These are phyloP conservation scores for Paecilomyces fulvus DNA, from an alignment of 2,329 filamentous ascomycete genomes.

Conservation along the genomic window DNA sequence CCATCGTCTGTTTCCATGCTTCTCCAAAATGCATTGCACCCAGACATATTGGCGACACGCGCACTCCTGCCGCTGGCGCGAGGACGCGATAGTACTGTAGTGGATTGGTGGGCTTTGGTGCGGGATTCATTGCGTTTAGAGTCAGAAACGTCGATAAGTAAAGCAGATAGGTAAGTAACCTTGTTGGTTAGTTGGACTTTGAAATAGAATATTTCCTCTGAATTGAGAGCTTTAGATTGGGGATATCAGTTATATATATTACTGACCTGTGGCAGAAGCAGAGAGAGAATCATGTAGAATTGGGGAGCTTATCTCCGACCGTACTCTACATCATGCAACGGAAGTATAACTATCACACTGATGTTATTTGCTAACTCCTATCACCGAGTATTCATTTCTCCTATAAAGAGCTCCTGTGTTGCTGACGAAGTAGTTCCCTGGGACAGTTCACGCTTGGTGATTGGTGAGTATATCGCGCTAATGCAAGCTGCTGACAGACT, in stretches of 20 bases:
- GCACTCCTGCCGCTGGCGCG: conserved; percentile 1
- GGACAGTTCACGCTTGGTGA: no score
- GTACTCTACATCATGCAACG: background rate
- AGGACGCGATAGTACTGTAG: conserved; percentile 1
- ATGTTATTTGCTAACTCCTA: background rate
- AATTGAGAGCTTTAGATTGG: background rate
- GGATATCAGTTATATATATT: background rate
- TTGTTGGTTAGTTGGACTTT: no score
- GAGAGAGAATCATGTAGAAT: background rate
- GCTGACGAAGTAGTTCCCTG: no score
- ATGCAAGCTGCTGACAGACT: no score
- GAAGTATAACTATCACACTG: background rate
- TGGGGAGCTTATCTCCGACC: background rate
- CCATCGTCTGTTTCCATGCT: background rate
- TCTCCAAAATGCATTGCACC: background rate
- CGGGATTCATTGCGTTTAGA: background rate
- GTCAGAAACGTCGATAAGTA: background rate
- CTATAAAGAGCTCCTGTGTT: background rate
- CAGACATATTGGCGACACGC: conserved; percentile 3
- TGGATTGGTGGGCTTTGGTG: background rate
- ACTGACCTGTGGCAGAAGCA: background rate
- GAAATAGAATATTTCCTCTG: background rate
- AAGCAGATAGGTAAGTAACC: no score
- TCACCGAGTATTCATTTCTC: background rate
- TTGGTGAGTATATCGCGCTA: no score